Percentiles rank a stretch among this genome's conserved stretches.
These are phyloP conservation scores for Teratosphaeria nubilosa DNA, from an alignment of 2,329 filamentous ascomycete species.

Conservation along the genomic window DNA sequence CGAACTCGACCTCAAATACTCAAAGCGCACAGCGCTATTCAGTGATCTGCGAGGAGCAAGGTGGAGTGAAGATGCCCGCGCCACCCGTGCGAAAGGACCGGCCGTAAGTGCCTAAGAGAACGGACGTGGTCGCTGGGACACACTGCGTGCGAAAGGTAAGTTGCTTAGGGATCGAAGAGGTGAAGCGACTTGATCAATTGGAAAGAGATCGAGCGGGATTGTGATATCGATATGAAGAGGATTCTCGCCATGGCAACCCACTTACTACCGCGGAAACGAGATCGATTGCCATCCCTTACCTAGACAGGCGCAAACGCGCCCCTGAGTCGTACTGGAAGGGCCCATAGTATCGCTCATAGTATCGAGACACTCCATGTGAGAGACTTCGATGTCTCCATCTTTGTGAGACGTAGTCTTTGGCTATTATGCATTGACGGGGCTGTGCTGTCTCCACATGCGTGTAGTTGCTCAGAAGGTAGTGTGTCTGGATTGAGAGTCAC, in stretches of 20 bases:
- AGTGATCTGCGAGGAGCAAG: too few species aligned
- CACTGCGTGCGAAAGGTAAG: background rate
- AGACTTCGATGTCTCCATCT: background rate
- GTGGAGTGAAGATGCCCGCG: background rate
- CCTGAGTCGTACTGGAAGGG: background rate
- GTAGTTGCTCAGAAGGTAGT: background rate
- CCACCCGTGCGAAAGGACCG: background rate
- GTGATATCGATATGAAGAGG: background rate
- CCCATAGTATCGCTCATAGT: too few species aligned
- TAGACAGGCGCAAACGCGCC: background rate
- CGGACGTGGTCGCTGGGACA: constrained; percentile 8
- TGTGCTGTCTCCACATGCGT: background rate
- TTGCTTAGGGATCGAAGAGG: background rate
- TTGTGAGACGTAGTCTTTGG: background rate
- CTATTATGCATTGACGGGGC: background rate
- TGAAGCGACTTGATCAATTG: background rate
- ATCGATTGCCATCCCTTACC: background rate
- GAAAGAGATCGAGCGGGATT: background rate
- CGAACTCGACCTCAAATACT: too few species aligned
- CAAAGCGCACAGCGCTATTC: too few species aligned
- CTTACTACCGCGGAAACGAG: background rate
- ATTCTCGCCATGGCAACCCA: background rate
- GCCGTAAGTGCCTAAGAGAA: background rate
- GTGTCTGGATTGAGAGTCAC: too few species aligned
- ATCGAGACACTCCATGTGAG: too few species aligned